Conservation (phyloP, 768 basidiomycete species). For the Lactarius quietus region DNA sequence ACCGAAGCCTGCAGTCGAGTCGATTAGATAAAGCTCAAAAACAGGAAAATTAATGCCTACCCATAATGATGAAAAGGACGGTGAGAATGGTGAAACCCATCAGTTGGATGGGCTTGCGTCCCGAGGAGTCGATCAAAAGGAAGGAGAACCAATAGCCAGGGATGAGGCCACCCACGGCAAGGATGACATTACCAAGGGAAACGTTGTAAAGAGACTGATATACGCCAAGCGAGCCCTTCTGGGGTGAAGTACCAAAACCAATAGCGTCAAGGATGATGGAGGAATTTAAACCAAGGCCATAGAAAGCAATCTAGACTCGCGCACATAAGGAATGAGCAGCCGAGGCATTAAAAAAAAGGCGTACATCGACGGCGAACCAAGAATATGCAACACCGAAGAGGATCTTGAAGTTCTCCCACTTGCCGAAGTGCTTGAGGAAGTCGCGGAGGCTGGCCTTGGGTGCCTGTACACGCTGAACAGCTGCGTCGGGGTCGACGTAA, state of each 20-base stretch:
- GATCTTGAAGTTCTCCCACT: constrained; percentile 77
- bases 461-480: constrained; percentile 56
- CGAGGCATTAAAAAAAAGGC: constrained; percentile 40
- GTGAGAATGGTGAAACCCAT: constrained; percentile 73
- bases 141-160: constrained; percentile 72
- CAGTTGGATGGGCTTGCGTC: constrained; percentile 77
- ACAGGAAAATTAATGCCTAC: constrained; percentile 36
- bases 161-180: constrained; percentile 74
- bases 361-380: constrained; percentile 84
- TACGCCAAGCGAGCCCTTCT: constrained; percentile 32
- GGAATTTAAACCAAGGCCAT: constrained; percentile 84
- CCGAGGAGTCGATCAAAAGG: constrained; percentile 71
- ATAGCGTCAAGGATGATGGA: constrained; percentile 71
- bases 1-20: constrained; percentile 51
- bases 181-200: constrained; percentile 70
- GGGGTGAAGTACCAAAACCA: constrained; percentile 55
- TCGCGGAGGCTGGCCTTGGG: constrained; percentile 68
- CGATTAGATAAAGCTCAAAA: neutral
- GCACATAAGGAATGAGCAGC: neutral
- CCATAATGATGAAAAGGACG: constrained; percentile 63
- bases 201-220: constrained; percentile 61
- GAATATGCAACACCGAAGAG: constrained; percentile 75
- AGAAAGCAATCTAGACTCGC: constrained; percentile 67
- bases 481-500: constrained; percentile 51
- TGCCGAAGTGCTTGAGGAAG: constrained; percentile 63